phyloP scores from a whole-genome alignment of 306 rosid species.

The Quercus engelmannii region DNA sequence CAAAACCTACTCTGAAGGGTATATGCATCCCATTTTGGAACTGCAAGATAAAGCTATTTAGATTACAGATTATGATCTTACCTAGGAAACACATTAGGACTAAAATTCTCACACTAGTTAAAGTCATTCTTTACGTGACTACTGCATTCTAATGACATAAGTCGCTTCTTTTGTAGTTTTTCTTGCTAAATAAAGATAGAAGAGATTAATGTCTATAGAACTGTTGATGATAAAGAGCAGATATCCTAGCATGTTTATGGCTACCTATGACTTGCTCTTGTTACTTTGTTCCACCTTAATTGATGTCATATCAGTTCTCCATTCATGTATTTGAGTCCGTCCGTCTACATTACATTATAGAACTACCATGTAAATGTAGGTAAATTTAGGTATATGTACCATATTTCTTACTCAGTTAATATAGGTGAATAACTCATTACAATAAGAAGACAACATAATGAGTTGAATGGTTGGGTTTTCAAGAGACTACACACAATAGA shows the following conservation, averaged over 20 bases:
- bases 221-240: neutral
- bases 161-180: conserved; percentile 68
- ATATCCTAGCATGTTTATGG: neutral
- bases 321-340: neutral
- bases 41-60: conserved; percentile 38
- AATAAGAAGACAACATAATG: neutral
- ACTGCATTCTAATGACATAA: conserved; percentile 61
- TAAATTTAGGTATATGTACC: neutral
- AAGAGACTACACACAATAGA: neutral
- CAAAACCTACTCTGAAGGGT: conserved; percentile 59
- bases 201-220: neutral
- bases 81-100: neutral
- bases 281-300: neutral
- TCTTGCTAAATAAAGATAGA: conserved; percentile 39
- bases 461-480: neutral
- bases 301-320: neutral
- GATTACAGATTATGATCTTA: neutral
- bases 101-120: neutral
- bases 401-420: neutral
- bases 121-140: conserved; percentile 57
- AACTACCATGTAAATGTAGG: neutral
- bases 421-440: no score
- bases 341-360: neutral
- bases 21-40: conserved; percentile 63
- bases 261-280: neutral